These are phyloP conservation scores for Ganoderma multipileum DNA, from an alignment of 1,284 basidiomycete genomes.

Conservation along the genomic window DNA sequence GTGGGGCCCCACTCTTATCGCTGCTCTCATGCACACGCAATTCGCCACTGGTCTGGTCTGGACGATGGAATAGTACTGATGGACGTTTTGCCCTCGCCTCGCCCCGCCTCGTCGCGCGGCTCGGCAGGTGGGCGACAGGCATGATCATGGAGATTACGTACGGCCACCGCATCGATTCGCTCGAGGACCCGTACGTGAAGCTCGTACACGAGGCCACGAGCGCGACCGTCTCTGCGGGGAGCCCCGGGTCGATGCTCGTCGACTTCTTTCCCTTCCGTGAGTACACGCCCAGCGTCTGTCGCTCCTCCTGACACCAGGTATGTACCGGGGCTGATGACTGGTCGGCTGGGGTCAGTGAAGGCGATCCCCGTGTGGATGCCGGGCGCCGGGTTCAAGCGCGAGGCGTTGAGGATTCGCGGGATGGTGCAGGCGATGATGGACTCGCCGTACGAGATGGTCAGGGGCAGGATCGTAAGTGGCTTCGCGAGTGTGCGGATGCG, in stretches of 20 bases:
- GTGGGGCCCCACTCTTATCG: slow-evolving; percentile 9
- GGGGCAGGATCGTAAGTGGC: slow-evolving; percentile 51
- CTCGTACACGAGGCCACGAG: slow-evolving; percentile 54
- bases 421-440: slow-evolving; percentile 51
- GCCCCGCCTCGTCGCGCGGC: neutral
- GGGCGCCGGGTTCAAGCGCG: slow-evolving; percentile 60
- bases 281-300: slow-evolving; percentile 32
- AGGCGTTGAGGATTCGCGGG: slow-evolving; percentile 47
- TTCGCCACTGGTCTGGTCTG: too few species aligned
- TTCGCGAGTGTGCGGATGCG: neutral
- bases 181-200: slow-evolving; percentile 36
- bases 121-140: slow-evolving; percentile 31
- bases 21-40: neutral
- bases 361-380: slow-evolving; percentile 64
- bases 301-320: neutral
- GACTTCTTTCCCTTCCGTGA: slow-evolving; percentile 61
- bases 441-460: slow-evolving; percentile 60
- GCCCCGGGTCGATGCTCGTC: slow-evolving; percentile 59
- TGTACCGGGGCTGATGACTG: too few species aligned
- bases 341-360: slow-evolving; percentile 39
- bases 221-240: slow-evolving; percentile 55
- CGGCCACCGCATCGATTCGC: slow-evolving; percentile 39
- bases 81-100: neutral
- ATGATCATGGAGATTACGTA: slow-evolving; percentile 37
- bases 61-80: neutral